A percentile compares a stretch with the other conserved stretches of the same genome.
These are phyloP conservation scores for Mallotus nudiflorus DNA, from an alignment of 345 rosid genomes.

Conservation along the genomic window DNA sequence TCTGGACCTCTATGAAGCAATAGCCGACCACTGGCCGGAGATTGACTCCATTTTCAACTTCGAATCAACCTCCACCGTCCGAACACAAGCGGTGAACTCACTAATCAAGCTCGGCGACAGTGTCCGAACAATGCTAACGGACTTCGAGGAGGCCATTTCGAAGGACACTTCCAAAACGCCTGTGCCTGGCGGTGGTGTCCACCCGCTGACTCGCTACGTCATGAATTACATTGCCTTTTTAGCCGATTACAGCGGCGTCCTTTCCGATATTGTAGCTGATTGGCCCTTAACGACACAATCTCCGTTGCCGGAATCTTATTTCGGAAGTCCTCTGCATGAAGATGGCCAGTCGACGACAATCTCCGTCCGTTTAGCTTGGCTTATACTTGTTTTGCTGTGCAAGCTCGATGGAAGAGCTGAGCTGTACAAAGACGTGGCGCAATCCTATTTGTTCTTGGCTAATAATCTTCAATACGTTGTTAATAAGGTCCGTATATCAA, in stretches of 20 bases:
- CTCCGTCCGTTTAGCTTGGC: constrained; percentile 55
- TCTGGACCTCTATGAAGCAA: constrained; percentile 61
- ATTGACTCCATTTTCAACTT: constrained; percentile 52
- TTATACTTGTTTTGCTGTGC: constrained; percentile 64
- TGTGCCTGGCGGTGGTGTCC: constrained; percentile 69
- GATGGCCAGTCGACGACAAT: constrained; percentile 42
- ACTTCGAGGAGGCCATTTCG: constrained; percentile 58
- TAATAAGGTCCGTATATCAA: constrained; percentile 57
- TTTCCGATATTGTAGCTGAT: constrained; percentile 58
- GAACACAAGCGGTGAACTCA: constrained; percentile 44
- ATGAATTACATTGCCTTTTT: constrained; percentile 77
- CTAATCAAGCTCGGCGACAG: constrained; percentile 49
- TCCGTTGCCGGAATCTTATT: constrained; percentile 52
- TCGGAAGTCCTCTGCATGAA: constrained; percentile 29
- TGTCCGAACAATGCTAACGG: constrained; percentile 45
- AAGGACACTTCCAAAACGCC: constrained; percentile 53
- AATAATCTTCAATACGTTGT: constrained; percentile 79
- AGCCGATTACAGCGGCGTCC: constrained; percentile 53
- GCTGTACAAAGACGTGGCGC: constrained; percentile 55
- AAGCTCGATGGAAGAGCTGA: constrained; percentile 71
- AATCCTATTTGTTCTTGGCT: constrained; percentile 70
- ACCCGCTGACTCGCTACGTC: constrained; percentile 73
- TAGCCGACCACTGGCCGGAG: constrained; percentile 47
- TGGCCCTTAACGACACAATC: constrained; percentile 43
- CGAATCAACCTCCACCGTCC: constrained; percentile 45